Conservation (phyloP, 1,139 yeast species). For the Torulaspora pretoriensis region DNA sequence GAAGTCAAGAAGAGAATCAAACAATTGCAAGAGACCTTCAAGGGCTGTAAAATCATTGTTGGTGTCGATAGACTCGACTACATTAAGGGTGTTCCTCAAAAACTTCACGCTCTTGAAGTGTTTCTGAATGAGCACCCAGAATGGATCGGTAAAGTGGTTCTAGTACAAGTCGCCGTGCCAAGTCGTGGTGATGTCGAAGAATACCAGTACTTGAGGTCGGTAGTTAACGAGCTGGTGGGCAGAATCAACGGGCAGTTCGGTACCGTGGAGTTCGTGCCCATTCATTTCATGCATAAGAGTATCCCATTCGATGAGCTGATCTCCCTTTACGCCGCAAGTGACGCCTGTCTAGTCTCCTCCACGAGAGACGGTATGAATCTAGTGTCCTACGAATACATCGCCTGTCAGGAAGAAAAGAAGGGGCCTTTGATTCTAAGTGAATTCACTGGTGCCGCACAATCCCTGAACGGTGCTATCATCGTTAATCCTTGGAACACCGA, state of each 20-base stretch:
- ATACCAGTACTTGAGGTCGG: conserved; percentile 87
- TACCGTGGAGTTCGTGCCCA: conserved; percentile 95
- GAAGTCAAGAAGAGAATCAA: conserved; percentile 62
- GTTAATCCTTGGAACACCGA: conserved; percentile 99
- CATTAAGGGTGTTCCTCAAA: conserved; percentile 96
- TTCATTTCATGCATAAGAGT: conserved; percentile 91
- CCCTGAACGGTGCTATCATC: conserved; percentile 84
- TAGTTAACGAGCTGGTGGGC: conserved; percentile 94
- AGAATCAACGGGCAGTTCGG: conserved; percentile 96
- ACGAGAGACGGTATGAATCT: conserved; percentile 98
- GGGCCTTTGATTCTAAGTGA: conserved; percentile 87
- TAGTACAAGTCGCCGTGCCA: conserved; percentile 97
- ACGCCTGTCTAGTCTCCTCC: conserved; percentile 87
- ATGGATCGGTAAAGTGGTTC: conserved; percentile 95
- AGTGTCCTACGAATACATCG: conserved; percentile 93
- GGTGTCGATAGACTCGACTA: conserved; percentile 96
- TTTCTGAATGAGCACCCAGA: conserved; percentile 91
- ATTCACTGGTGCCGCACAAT: conserved; percentile 99
- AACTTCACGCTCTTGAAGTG: conserved; percentile 90
- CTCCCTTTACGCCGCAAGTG: conserved; percentile 78
- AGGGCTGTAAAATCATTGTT: conserved; percentile 77
- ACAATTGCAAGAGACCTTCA: conserved; percentile 56
- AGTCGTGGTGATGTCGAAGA: conserved; percentile 98
- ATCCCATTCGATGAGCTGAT: conserved; percentile 88
- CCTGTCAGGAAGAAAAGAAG: conserved; percentile 83